Conservation (phyloP, 768 basidiomycete genomes). For the Rhodosporidiobolus sp. region DNA sequence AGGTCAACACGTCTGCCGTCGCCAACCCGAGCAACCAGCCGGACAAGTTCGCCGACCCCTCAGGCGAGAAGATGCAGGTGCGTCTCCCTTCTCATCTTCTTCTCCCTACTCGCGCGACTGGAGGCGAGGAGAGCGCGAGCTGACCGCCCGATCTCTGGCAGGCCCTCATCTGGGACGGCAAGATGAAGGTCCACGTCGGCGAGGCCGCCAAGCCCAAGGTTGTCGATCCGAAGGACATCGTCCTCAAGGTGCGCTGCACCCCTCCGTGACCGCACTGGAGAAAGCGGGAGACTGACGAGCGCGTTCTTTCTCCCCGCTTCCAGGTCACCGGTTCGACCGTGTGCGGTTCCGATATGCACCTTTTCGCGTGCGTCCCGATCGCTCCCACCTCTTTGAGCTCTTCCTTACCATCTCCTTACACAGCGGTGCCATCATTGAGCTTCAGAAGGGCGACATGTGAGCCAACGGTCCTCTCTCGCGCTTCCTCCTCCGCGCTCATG, state of each 20-base stretch:
- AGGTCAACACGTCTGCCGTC: neutral
- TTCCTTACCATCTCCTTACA: constrained; percentile 8
- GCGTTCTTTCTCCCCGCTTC: too few relatives aligned
- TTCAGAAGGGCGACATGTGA: constrained; percentile 62
- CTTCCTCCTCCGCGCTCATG: too few relatives aligned
- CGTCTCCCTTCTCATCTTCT: neutral
- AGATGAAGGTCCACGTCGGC: constrained; percentile 19
- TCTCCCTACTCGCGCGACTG: too few relatives aligned
- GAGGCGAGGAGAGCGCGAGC: too few relatives aligned
- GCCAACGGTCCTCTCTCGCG: too few relatives aligned
- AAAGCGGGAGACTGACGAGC: too few relatives aligned
- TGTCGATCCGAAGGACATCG: constrained; percentile 70
- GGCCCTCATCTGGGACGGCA: constrained; percentile 29
- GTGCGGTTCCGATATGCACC: neutral
- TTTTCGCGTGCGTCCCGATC: neutral
- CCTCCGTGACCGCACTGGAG: too few relatives aligned
- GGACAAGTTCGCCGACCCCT: constrained; percentile 19
- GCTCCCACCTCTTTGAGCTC: neutral
- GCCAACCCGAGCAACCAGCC: constrained; percentile 10
- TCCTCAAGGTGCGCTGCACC: constrained; percentile 53
- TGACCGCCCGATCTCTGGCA: neutral
- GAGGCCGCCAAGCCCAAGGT: constrained; percentile 51
- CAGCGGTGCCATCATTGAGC: constrained; percentile 62
- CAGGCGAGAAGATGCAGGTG: constrained; percentile 36
- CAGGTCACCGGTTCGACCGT: constrained; percentile 69